Percentiles rank a stretch among this genome's conserved stretches.
phyloP scores from a whole-genome alignment of 2,329 filamentous ascomycete genomes.

The Aureobasidium vineae region DNA sequence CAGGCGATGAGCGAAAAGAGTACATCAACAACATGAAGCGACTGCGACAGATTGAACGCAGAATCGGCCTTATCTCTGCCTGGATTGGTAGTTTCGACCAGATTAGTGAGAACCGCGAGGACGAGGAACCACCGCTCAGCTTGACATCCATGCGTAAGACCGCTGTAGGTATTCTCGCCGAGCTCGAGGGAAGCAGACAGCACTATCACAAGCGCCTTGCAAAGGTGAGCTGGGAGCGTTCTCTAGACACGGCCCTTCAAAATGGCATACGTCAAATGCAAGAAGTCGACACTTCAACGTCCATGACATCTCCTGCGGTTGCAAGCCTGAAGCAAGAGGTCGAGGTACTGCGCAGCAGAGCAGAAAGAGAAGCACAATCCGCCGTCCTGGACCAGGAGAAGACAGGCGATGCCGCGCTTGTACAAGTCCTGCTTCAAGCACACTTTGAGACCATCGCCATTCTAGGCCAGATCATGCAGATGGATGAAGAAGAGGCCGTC shows the following conservation, averaged over 20 bases:
- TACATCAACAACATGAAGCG: conserved; percentile 77
- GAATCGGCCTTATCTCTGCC: conserved; percentile 79
- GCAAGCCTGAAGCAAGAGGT: conserved; percentile 75
- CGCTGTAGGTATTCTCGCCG: conserved; percentile 80
- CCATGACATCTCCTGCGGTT: conserved; percentile 60
- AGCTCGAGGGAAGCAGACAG: conserved; percentile 85
- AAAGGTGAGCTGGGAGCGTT: conserved; percentile 81
- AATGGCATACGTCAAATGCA: conserved; percentile 78
- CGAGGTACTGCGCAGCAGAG: conserved; percentile 79
- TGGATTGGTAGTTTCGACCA: conserved; percentile 93
- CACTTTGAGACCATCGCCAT: conserved; percentile 90
- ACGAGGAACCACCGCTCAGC: conserved; percentile 64
- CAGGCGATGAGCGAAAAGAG: conserved; percentile 72
- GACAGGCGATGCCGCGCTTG: conserved; percentile 69
- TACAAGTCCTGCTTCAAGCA: conserved; percentile 81
- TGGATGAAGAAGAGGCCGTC: conserved; percentile 82
- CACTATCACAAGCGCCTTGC: conserved; percentile 83
- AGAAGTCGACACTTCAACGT: conserved; percentile 62
- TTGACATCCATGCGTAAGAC: conserved; percentile 78
- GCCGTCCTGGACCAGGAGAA: conserved; percentile 83
- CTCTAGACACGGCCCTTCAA: conserved; percentile 81
- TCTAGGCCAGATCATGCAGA: conserved; percentile 73
- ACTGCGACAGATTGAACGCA: conserved; percentile 74
- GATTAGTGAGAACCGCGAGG: conserved; percentile 69
- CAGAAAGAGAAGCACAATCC: conserved; percentile 73